Base-by-base conservation (phyloP, 331 rosid genomes). In the Malus hybrid region DNA sequence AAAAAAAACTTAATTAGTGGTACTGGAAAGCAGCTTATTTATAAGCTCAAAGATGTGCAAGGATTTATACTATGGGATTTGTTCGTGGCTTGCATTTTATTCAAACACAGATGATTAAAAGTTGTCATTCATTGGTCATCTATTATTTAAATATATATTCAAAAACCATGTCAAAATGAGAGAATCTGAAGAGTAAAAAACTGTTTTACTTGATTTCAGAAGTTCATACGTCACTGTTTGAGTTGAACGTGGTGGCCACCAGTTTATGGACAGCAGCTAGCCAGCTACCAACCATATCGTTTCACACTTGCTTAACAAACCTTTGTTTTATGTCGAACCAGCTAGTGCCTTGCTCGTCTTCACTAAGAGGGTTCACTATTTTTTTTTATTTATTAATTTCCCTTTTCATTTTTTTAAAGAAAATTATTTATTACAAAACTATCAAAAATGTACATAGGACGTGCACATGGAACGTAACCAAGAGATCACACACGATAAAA, bases 241-340 rank as follows among this genome's bases (percentile, higher is more conserved):
- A 55, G 22, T 19, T 22, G 67, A 72, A 72, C 76, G 76, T 72
- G 67, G 27, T 62, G 55, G 14, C 55, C 76, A 72, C 54, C 76
- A 36, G 56, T 14, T 57, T 20, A 6, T 66, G 1, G 36, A 65
- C 16, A 62, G 10, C 32, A 60, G 31, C 33, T 60, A 62, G 36
- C n/a, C 46, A 19, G 9, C 61, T 32, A 69, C 60, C 66, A 12
- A 36, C 7, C 29, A 54, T 2, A 65, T 57, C 20, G 76, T 71
- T 71, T 20, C 33, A 54, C 5, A 11, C 46, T 6, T 8, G 46
- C 11, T 9, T 54, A 13, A 52, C n/a, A 13, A 71, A 71, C 14
- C 33, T 33, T 33, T 33, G 8, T 33, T 6, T 33, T 33, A 33
- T 33, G 36, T 33, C 36, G 36, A 33, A 33, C 36, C 36, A 33